phyloP scores from a whole-genome alignment of 805 yeast genomes.

The Wickerhamiella allomyrinae region DNA sequence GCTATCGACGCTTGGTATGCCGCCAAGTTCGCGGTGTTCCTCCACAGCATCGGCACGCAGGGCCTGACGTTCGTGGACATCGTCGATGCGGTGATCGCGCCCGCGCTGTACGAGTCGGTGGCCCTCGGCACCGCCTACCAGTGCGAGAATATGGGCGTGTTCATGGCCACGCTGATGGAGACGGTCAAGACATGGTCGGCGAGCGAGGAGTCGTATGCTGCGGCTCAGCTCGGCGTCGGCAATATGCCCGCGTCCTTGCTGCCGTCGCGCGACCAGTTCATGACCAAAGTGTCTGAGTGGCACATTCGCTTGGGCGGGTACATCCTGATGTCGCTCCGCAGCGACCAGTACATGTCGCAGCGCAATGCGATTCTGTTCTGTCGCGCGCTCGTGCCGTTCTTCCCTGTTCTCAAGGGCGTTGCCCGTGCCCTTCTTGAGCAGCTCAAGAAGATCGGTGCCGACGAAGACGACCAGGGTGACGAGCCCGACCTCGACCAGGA shows the following conservation, averaged over 20 bases:
- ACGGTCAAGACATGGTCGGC: background rate
- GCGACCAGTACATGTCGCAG: slow-evolving; percentile 1
- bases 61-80: background rate
- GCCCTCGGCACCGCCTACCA: background rate
- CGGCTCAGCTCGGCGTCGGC: background rate
- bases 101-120: background rate
- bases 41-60: background rate
- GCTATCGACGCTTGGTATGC: background rate
- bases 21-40: background rate
- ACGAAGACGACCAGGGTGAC: no score
- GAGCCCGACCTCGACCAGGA: no score
- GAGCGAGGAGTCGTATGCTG: background rate
- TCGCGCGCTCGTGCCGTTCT: background rate
- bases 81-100: background rate
- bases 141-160: background rate
- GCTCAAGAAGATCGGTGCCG: background rate
- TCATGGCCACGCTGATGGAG: background rate
- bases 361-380: slow-evolving; percentile 1
- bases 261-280: background rate
- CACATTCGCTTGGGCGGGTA: background rate
- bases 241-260: no score
- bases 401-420: background rate
- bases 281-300: background rate
- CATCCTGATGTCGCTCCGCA: background rate
- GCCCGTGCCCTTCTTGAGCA: background rate